Base-by-base conservation (phyloP, 2,329 filamentous ascomycete genomes). In the Phyllosticta capitalensis region DNA sequence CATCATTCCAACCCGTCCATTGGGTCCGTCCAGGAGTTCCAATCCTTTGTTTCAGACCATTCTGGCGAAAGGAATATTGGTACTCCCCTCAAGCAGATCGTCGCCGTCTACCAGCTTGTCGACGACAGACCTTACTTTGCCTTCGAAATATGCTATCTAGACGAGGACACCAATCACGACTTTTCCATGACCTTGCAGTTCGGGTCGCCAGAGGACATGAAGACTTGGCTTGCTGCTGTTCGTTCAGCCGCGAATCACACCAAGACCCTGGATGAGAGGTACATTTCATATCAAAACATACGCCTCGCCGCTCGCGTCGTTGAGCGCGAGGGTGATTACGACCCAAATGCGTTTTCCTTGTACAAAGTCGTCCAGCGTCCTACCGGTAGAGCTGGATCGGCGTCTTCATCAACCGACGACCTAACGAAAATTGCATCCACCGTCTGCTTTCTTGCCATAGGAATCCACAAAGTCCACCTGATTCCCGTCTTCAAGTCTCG, bases 401-500 rank as follows among this genome's bases (percentile, higher is more conserved):
- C 81, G 58, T 79, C 83, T 2, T 86, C 86, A 9, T 86, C 86
- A 7, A 81, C 81, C 17, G 86, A 89, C 61, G 86, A 89, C 64
- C 70, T 88, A 51, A 78, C 83, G 54, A 88, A 88, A 66, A 72
- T 85, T 26, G 80, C 80, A 48, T 83, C 84, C 9, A 83, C 81
- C 9, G 81, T 87, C 22, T 88, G 83, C 70, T 88, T 88, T 67
- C 77, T 89, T 63, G 85, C 82, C 6, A 79, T 89, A 67, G 86
- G 86, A 20, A 78, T 86, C 30, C 84, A 88, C 73, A 87, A 86
- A 68, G 74, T 89, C 33, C 86, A 89, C 72, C 66, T 89, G 54
- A 79, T 89, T 52, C 84, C 85, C n/a, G 68, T 86, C 30, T 79
- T 83, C 50, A 87, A 84, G 64, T 74, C 78, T 20, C 76, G 75